A percentile compares a stretch with the other conserved stretches of the same genome.
Conservation (phyloP, 225 moss, liverwort and hornwort species). For the Polytrichum formosum region DNA sequence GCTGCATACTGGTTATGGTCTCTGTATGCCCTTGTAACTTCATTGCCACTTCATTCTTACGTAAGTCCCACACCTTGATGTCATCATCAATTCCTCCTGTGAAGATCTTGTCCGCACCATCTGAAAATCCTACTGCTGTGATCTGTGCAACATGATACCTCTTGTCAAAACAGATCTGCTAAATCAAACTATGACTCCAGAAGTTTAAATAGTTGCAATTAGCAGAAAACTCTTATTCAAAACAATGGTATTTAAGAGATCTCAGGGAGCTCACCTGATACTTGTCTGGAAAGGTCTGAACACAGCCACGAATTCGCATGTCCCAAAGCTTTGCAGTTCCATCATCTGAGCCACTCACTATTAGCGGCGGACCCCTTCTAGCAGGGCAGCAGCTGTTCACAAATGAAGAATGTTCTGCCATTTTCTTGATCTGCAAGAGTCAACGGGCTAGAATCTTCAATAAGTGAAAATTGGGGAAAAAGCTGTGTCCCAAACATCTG, state of each 20-base stretch:
- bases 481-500: too few species aligned
- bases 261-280: slow-evolving; percentile 55
- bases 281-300: slow-evolving; percentile 92
- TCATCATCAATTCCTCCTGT: slow-evolving; percentile 63
- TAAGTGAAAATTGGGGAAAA: too few species aligned
- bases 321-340: slow-evolving; percentile 97
- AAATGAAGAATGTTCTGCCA: slow-evolving; percentile 57
- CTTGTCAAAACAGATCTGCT: background rate
- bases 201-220: too few species aligned
- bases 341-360: slow-evolving; percentile 93
- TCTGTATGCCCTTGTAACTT: slow-evolving; percentile 59
- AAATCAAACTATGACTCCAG: too few species aligned
- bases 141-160: slow-evolving; percentile 15
- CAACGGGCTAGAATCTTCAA: background rate
- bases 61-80: slow-evolving; percentile 60
- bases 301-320: slow-evolving; percentile 88
- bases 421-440: slow-evolving; percentile 49
- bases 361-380: slow-evolving; percentile 62
- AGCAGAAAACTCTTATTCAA: too few species aligned
- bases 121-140: slow-evolving; percentile 60
- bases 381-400: slow-evolving; percentile 59
- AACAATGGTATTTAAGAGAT: too few species aligned
- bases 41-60: slow-evolving; percentile 62
- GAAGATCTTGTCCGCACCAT: slow-evolving; percentile 58
- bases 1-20: slow-evolving; percentile 67